Evolutionary conservation across 148 eudicot species (phyloP), one percentile per base, ranked within the genome.

Genomic region (Fagopyrum tataricum): DNA sequence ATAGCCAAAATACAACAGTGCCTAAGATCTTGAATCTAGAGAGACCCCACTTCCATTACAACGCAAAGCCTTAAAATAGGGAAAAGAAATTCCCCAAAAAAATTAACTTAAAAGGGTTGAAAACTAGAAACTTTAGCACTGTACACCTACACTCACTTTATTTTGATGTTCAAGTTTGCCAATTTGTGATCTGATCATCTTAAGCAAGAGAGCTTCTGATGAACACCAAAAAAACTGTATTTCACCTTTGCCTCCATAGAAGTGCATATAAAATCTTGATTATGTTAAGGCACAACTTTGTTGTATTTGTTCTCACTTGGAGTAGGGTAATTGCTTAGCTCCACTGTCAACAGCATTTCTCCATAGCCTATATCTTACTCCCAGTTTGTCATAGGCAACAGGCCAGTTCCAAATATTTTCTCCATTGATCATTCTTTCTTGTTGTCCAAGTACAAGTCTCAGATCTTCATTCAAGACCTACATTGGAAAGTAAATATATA

Each of bases 321-420:
- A 77, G 74, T 81, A 89, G 39, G 95, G 96, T 44, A 85, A 75
- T 70, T 77, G 78, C 71, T 91, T 82, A 53, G 78, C 85, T 64
- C 93, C 98, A 47, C 77, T 59, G 40, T 95, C 96, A 8, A 95
- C 82, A 18, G 92, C 90, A 0, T 91, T 86, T 84, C 98, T 88
- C 98, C 98, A 95, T 70, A 75, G 82, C 73, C 98, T 86, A 81
- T 95, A 95, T 72, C 98, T 85, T 71, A 95, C 93, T 75, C 98
- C 97, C 44, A 95, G 82, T 80, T 95, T 95, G 79, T 95, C 97
- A 69, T 95, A 95, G 4, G 87, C 78, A 20, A 95, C 98, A 4
- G 97, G 98, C 84, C 73, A 80, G 72, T 91, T 95, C 98, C 98
- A 95, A 15, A 91, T 78, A 41, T 95, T 95, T 69, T 83, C 97